phyloP scores from a whole-genome alignment of 2,329 filamentous ascomycete genomes.

The Fusarium nematophilum region DNA sequence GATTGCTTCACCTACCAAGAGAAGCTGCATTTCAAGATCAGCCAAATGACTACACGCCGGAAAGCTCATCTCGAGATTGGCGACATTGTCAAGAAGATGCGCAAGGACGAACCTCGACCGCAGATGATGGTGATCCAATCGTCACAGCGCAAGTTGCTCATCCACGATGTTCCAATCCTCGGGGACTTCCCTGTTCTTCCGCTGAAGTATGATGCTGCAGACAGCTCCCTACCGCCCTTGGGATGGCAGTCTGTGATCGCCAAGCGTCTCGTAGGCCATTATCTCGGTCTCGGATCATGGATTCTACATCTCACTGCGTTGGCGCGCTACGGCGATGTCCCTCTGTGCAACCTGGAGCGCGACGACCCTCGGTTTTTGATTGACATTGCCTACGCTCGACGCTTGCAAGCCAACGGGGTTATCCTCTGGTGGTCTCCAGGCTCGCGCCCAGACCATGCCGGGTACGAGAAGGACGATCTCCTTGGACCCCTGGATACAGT shows the following conservation, averaged over 20 bases:
- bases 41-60: conserved; percentile 87
- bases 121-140: conserved; percentile 92
- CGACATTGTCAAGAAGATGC: conserved; percentile 90
- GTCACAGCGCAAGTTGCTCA: conserved; percentile 80
- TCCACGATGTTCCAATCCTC: conserved; percentile 86
- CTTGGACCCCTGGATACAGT: conserved; percentile 84
- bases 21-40: conserved; percentile 84
- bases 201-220: conserved; percentile 82
- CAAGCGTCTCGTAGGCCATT: conserved; percentile 86
- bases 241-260: conserved; percentile 94
- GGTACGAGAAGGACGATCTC: conserved; percentile 93
- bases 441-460: conserved; percentile 91
- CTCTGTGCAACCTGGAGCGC: conserved; percentile 92
- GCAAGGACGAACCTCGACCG: conserved; percentile 83
- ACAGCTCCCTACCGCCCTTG: conserved; percentile 88
- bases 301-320: conserved; percentile 88
- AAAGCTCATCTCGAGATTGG: conserved; percentile 90
- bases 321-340: conserved; percentile 91
- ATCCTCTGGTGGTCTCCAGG: conserved; percentile 96
- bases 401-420: conserved; percentile 90
- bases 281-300: conserved; percentile 93
- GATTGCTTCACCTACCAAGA: conserved; percentile 89
- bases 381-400: conserved; percentile 91
- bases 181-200: conserved; percentile 86
- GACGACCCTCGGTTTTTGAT: conserved; percentile 96